Percentiles rank a stretch among this genome's conserved stretches.
These are phyloP conservation scores for Fonsecaea monophora DNA, from an alignment of 2,329 filamentous ascomycete species.

Conservation along the genomic window DNA sequence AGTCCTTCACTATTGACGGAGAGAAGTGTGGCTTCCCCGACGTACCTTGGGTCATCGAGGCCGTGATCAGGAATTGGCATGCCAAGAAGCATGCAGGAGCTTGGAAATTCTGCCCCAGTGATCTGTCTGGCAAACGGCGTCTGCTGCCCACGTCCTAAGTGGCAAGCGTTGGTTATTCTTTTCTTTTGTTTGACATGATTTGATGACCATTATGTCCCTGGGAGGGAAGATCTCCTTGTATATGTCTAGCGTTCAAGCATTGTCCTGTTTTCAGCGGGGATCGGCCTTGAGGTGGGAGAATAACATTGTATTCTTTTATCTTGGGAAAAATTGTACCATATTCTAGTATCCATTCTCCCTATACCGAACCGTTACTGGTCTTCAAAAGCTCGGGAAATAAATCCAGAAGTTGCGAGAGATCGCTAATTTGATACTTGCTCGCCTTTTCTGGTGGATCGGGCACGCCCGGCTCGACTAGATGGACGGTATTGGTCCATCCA, in stretches of 20 bases:
- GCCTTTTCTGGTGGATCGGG: constrained; percentile 68
- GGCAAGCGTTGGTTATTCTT: background rate
- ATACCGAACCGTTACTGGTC: constrained; percentile 10
- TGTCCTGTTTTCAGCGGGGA: background rate
- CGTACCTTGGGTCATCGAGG: constrained; percentile 25
- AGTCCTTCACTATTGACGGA: constrained; percentile 37
- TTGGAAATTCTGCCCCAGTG: constrained; percentile 38
- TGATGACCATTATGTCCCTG: constrained; percentile 11
- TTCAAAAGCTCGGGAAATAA: constrained; percentile 87
- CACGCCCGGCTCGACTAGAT: constrained; percentile 80
- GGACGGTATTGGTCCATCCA: constrained; percentile 80
- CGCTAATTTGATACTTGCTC: constrained; percentile 75
- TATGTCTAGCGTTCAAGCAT: constrained; percentile 28
- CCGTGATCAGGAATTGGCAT: constrained; percentile 35
- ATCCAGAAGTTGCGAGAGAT: constrained; percentile 74
- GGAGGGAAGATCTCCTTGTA: constrained; percentile 2
- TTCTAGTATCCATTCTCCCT: background rate
- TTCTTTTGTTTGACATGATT: constrained; percentile 9
- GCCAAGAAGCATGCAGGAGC: constrained; percentile 33
- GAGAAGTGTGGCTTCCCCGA: constrained; percentile 27
- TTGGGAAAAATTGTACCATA: constrained; percentile 3
- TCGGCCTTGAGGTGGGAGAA: background rate
- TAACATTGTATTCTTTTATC: constrained; percentile 1
- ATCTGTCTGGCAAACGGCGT: constrained; percentile 33
- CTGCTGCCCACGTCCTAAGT: constrained; percentile 20